Conservation (phyloP, 441 rosid species). For the Eutrema salsugineum region DNA sequence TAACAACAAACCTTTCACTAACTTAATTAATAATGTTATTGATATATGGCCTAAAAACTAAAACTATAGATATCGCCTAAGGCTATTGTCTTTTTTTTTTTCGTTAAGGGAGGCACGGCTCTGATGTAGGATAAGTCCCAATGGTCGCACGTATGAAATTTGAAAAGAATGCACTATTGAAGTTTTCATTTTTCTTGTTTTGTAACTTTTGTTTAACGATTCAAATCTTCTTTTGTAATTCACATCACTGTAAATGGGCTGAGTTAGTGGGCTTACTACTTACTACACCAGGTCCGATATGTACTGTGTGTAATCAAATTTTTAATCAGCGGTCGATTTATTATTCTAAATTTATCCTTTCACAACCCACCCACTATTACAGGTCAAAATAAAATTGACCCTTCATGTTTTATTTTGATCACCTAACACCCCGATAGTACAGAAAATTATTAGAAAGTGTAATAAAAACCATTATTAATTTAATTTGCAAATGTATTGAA, state of each 20-base stretch:
- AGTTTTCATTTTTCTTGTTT: too few species aligned
- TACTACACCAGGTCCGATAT: not conserved
- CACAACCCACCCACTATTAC: not conserved
- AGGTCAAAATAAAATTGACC: not conserved
- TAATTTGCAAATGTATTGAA: not conserved
- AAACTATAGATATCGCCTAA: too few species aligned
- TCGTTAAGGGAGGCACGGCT: too few species aligned
- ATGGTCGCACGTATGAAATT: too few species aligned
- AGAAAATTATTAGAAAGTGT: not conserved
- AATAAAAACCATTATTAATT: not conserved
- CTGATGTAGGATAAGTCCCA: too few species aligned
- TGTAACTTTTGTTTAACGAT: too few species aligned
- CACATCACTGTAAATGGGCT: not conserved
- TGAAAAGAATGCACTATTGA: too few species aligned
- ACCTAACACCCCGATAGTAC: not conserved
- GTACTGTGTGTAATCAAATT: not conserved
- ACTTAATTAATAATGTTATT: too few species aligned
- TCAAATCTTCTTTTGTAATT: too few species aligned
- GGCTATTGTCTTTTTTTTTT: too few species aligned
- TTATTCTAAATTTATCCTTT: not conserved
- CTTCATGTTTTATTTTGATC: not conserved
- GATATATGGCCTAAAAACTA: too few species aligned
- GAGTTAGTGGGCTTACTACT: not conserved
- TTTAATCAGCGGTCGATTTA: not conserved
- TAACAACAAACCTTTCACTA: too few species aligned